phyloP scores from a whole-genome alignment of 1,284 basidiomycete species.

The Sutorius eximius region DNA sequence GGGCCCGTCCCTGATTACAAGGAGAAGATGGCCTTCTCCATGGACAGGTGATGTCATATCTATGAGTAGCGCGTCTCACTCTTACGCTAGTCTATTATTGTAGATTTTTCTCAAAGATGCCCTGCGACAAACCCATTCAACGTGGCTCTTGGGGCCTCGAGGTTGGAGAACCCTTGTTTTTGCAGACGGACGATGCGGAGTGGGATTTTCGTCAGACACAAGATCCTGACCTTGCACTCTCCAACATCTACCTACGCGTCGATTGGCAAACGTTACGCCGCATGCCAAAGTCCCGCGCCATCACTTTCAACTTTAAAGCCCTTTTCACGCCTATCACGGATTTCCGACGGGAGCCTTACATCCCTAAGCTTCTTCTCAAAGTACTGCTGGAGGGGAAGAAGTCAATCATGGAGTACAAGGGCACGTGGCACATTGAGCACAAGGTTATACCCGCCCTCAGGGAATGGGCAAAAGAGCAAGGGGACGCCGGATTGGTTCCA shows the following conservation, averaged over 20 bases:
- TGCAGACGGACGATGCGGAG: constrained; percentile 39
- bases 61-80: background rate
- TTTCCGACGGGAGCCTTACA: constrained; percentile 45
- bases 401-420: constrained; percentile 45
- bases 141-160: constrained; percentile 52
- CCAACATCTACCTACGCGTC: constrained; percentile 47
- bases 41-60: constrained; percentile 45
- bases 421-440: constrained; percentile 42
- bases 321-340: constrained; percentile 48
- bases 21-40: constrained; percentile 47
- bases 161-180: constrained; percentile 46
- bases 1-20: constrained; percentile 49
- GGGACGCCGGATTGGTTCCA: constrained; percentile 44
- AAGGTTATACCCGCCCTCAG: constrained; percentile 45
- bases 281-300: constrained; percentile 44
- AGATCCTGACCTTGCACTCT: constrained; percentile 36
- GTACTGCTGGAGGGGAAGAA: constrained; percentile 41
- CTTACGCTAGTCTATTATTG: background rate
- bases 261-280: constrained; percentile 57
- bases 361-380: constrained; percentile 45
- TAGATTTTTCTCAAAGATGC: constrained; percentile 49
- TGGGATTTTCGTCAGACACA: constrained; percentile 37
- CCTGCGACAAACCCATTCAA: constrained; percentile 48
- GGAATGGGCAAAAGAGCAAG: constrained; percentile 47
- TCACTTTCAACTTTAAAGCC: constrained; percentile 53